Conservation (phyloP, 2,329 filamentous ascomycete genomes). For the Ophiocordyceps camponoti-rufipedis region DNA sequence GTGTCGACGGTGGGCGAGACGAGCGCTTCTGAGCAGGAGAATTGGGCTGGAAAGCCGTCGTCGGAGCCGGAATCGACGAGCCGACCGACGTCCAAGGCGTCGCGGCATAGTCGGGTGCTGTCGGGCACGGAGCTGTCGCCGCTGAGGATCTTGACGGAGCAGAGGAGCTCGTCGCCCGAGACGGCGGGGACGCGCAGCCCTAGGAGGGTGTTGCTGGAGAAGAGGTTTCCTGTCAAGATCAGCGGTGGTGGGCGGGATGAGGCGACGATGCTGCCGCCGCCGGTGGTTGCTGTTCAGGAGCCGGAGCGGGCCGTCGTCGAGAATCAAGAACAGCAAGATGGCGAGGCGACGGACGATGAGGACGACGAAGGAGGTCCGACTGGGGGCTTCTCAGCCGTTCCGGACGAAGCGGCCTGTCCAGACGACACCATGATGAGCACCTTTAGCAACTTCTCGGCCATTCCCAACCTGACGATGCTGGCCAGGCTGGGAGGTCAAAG, state of each 20-base stretch:
- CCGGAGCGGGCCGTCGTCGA: conserved; percentile 42
- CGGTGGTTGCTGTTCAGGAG: conserved; percentile 23
- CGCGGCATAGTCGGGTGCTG: conserved; percentile 32
- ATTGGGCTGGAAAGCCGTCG: conserved; percentile 8
- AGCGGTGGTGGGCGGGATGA: conserved; percentile 22
- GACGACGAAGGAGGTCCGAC: not conserved
- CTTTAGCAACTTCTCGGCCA: conserved; percentile 76
- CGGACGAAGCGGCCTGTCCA: conserved; percentile 28
- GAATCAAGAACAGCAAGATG: conserved; percentile 42
- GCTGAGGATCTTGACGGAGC: conserved; percentile 32
- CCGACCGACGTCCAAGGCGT: conserved; percentile 23
- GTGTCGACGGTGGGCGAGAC: conserved; percentile 14
- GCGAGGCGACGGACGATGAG: conserved; percentile 2
- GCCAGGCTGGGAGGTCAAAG: conserved; percentile 48
- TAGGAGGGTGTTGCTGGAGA: conserved; percentile 31
- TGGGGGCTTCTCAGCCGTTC: conserved; percentile 4
- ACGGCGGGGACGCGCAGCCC: conserved; percentile 19
- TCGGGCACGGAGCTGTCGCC: conserved; percentile 39
- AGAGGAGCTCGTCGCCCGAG: conserved; percentile 7
- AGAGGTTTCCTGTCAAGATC: conserved; percentile 43
- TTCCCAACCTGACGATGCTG: conserved; percentile 75
- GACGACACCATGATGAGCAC: conserved; percentile 65
- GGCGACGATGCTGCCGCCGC: conserved; percentile 3
- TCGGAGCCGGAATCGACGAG: not conserved
- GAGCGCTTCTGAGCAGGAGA: conserved; percentile 21